Percentiles rank a stretch among this genome's conserved stretches.
phyloP scores from a whole-genome alignment of 129 eudicot species.

The Pseudognaphalium luteoalbum region DNA sequence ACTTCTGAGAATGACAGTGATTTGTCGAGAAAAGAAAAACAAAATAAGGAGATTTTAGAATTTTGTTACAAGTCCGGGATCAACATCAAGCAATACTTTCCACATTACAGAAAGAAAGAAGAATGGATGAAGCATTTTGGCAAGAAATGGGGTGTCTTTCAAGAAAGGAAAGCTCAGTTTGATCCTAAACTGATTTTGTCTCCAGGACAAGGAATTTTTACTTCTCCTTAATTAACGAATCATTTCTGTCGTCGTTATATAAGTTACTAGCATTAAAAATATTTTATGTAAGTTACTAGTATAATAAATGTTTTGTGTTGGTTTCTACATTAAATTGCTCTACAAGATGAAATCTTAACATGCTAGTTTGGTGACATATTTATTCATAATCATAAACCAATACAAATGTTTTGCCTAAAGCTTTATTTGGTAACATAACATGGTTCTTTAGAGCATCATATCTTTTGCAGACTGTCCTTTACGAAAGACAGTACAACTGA shows the following conservation, averaged over 20 bases:
- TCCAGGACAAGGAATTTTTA: conserved; percentile 46
- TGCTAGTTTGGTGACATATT: neutral
- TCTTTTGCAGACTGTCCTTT: conserved; percentile 3
- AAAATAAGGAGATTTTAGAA: conserved; percentile 27
- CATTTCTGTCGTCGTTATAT: neutral
- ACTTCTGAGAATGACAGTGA: neutral
- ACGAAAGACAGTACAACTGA: conserved; percentile 17
- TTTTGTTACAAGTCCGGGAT: conserved; percentile 33
- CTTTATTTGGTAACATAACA: neutral
- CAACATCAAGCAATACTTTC: conserved; percentile 35
- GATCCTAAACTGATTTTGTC: conserved; percentile 46
- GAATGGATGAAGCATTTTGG: conserved; percentile 48
- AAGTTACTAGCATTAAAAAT: neutral
- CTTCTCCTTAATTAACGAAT: neutral
- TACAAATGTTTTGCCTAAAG: neutral
- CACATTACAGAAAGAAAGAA: conserved; percentile 35
- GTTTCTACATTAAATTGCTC: neutral
- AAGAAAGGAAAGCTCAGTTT: conserved; percentile 33
- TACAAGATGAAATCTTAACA: neutral
- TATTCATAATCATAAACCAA: neutral
- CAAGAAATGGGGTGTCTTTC: conserved; percentile 33
- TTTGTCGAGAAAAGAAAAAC: conserved; percentile 25
- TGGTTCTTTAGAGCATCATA: neutral
- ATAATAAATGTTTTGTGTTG: conserved; percentile 1
- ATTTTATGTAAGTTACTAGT: neutral